Conservation (phyloP, 2,329 filamentous ascomycete species). For the Microcyclospora tardicrescens region DNA sequence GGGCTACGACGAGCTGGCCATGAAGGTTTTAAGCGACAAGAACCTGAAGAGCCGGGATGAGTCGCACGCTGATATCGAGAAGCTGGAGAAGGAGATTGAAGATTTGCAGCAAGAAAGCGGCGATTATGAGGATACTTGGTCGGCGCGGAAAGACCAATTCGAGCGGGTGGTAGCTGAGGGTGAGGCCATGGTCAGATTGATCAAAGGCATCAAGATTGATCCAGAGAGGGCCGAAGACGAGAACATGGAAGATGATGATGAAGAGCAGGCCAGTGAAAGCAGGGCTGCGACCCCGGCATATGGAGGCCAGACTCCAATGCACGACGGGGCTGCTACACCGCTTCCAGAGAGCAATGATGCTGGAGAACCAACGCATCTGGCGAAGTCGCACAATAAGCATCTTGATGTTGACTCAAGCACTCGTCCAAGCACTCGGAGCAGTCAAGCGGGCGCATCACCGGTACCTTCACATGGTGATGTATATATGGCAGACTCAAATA, state of each 20-base stretch:
- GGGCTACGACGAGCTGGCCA: slow-evolving; percentile 75
- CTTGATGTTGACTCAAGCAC: too few relatives aligned
- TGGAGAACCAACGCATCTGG: slow-evolving; percentile 7
- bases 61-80: slow-evolving; percentile 61
- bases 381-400: too few relatives aligned
- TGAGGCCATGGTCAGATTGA: slow-evolving; percentile 70
- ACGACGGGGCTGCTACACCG: slow-evolving; percentile 25
- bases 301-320: slow-evolving; percentile 22
- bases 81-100: slow-evolving; percentile 76
- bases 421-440: too few relatives aligned
- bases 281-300: slow-evolving; percentile 34
- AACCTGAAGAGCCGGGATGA: slow-evolving; percentile 74
- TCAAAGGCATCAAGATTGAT: slow-evolving; percentile 91
- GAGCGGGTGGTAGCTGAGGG: slow-evolving; percentile 81
- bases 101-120: slow-evolving; percentile 75
- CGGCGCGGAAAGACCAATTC: slow-evolving; percentile 74
- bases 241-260: slow-evolving; percentile 37
- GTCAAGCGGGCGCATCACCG: too few relatives aligned
- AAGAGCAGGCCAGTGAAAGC: slow-evolving; percentile 27
- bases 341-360: slow-evolving; percentile 22
- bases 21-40: slow-evolving; percentile 71
- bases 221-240: slow-evolving; percentile 63
- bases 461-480: too few relatives aligned
- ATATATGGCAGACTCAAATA: too few relatives aligned
- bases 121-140: slow-evolving; percentile 71